These are phyloP conservation scores for Artomyces pyxidatus DNA, from an alignment of 768 basidiomycete species.

Conservation along the genomic window DNA sequence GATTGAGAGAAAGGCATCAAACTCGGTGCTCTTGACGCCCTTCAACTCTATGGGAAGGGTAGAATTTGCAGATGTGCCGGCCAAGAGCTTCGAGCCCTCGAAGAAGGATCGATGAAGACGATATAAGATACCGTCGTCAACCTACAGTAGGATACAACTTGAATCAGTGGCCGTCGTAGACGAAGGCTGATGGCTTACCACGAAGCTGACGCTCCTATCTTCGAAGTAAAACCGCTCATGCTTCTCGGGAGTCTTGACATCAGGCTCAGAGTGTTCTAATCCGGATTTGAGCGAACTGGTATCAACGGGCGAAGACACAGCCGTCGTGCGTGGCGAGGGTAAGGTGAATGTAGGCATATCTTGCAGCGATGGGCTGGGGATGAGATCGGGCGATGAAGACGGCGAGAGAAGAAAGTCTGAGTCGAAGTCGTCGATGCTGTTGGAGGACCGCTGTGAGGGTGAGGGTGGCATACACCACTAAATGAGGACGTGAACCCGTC, in stretches of 20 bases:
- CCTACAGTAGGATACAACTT: neutral
- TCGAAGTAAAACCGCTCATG: slow-evolving; percentile 8
- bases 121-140: neutral
- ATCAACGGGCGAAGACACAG: too few species aligned
- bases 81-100: too few species aligned
- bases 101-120: neutral
- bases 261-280: too few species aligned
- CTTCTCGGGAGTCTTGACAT: too few species aligned
- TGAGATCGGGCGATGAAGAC: neutral
- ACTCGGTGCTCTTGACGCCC: slow-evolving; percentile 5
- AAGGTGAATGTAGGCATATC: too few species aligned
- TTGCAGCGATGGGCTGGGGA: neutral
- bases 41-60: neutral
- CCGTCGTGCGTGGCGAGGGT: too few species aligned
- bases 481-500: too few species aligned
- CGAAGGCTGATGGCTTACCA: neutral
- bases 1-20: slow-evolving; percentile 14
- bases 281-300: too few species aligned
- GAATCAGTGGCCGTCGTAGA: neutral
- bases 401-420: neutral
- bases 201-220: slow-evolving; percentile 7
- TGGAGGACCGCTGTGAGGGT: too few species aligned
- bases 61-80: too few species aligned
- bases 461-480: too few species aligned
- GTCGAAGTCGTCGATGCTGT: neutral